These are phyloP conservation scores for Lantana camara DNA, from an alignment of 257 asterid species.

Conservation along the genomic window DNA sequence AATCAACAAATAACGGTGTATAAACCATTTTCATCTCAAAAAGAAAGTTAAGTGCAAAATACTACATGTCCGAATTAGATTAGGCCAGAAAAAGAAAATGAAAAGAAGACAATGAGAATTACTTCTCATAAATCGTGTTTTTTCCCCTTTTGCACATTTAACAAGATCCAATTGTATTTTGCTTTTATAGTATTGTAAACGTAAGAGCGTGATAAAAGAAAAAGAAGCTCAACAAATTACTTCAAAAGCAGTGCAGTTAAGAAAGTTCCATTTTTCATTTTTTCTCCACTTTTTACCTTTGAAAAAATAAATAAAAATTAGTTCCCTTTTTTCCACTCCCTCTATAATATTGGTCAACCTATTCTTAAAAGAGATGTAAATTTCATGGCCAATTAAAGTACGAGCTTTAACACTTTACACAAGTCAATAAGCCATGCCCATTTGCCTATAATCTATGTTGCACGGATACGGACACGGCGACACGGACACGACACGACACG, in stretches of 20 bases:
- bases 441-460: no score
- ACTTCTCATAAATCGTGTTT: slow-evolving; percentile 10
- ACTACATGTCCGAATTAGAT: background rate
- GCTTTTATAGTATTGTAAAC: background rate
- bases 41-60: no score
- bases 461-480: no score
- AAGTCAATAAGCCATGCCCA: slow-evolving; percentile 15
- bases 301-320: no score
- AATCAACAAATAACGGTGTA: no score
- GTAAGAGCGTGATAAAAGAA: slow-evolving; percentile 18
- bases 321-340: background rate
- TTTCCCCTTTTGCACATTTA: slow-evolving; percentile 4
- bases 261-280: background rate
- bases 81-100: background rate
- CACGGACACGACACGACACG: no score
- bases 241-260: slow-evolving; percentile 25
- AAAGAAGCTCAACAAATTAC: background rate
- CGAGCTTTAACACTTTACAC: background rate
- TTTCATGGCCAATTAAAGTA: background rate
- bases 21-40: no score
- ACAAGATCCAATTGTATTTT: slow-evolving; percentile 9
- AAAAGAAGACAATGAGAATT: slow-evolving; percentile 19
- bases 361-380: background rate
- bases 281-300: background rate
- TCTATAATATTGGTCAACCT: background rate